Evolutionary conservation across 495 filamentous ascomycete species (phyloP).

Genomic region (Aspergillus leporis): DNA sequence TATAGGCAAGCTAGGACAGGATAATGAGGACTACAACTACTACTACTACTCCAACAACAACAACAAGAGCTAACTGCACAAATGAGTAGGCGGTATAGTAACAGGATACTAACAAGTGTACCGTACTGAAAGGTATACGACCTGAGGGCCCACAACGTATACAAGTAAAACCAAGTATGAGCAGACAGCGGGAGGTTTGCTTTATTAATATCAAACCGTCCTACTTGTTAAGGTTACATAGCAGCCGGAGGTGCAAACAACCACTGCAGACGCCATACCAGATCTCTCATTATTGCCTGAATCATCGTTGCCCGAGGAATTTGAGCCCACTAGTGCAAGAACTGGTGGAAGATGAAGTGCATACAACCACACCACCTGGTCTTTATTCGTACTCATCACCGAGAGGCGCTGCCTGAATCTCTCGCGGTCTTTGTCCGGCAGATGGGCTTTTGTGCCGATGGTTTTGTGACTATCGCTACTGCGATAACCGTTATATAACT

Average conservation of each 20-base stretch:
- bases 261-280: slow-evolving; percentile 16
- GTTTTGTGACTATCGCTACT: slow-evolving; percentile 46
- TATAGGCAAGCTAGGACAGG: too few species aligned
- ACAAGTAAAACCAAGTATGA: too few species aligned
- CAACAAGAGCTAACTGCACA: too few species aligned
- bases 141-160: too few species aligned
- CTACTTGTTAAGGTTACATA: too few species aligned
- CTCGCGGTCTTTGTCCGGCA: slow-evolving; percentile 47
- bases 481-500: slow-evolving; percentile 48
- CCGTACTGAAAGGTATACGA: too few species aligned
- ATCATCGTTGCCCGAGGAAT: slow-evolving; percentile 34
- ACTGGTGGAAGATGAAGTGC: slow-evolving; percentile 43
- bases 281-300: slow-evolving; percentile 27
- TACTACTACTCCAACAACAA: too few species aligned
- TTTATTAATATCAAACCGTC: too few species aligned
- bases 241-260: slow-evolving; percentile 11
- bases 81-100: too few species aligned
- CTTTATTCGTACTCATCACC: slow-evolving; percentile 51
- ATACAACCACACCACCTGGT: slow-evolving; percentile 56
- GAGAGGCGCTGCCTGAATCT: slow-evolving; percentile 51
- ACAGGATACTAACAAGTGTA: too few species aligned
- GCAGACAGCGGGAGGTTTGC: too few species aligned
- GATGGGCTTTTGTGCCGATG: slow-evolving; percentile 49
- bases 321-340: slow-evolving; percentile 42
- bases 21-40: too few species aligned